A percentile compares a stretch with the other conserved stretches of the same genome.
phyloP scores from a whole-genome alignment of 2,329 filamentous ascomycete genomes.

The Colletotrichum caudatum region DNA sequence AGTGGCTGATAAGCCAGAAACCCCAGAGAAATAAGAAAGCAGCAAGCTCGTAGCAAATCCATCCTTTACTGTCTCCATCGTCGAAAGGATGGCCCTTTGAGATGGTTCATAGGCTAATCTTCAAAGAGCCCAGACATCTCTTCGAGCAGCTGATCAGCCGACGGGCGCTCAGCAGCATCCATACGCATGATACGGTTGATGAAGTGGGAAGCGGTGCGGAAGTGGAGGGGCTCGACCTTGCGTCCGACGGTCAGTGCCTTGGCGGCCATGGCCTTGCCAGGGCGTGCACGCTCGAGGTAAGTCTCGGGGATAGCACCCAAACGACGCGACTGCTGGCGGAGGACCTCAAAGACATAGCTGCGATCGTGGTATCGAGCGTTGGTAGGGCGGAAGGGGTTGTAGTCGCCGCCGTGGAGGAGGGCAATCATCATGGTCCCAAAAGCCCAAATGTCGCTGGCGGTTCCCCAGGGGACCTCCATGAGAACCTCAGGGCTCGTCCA shows the following conservation, averaged over 20 bases:
- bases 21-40: not conserved
- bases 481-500: slow-evolving; percentile 38
- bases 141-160: slow-evolving; percentile 37
- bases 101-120: not conserved
- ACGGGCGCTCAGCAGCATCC: slow-evolving; percentile 37
- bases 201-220: slow-evolving; percentile 36
- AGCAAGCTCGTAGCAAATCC: slow-evolving; percentile 8
- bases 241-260: slow-evolving; percentile 33
- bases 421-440: slow-evolving; percentile 74
- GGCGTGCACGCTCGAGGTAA: slow-evolving; percentile 36
- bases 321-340: slow-evolving; percentile 37
- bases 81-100: not conserved
- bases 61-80: not conserved
- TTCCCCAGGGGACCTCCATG: slow-evolving; percentile 56
- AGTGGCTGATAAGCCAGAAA: slow-evolving; percentile 1
- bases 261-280: slow-evolving; percentile 38
- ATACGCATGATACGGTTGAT: slow-evolving; percentile 41
- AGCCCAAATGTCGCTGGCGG: slow-evolving; percentile 85
- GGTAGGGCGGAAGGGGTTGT: slow-evolving; percentile 39
- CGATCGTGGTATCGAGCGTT: slow-evolving; percentile 37
- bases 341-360: slow-evolving; percentile 40
- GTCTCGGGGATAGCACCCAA: slow-evolving; percentile 37
- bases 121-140: slow-evolving; percentile 38
- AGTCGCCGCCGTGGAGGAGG: slow-evolving; percentile 36
- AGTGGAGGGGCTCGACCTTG: slow-evolving; percentile 38